Evolutionary conservation across 2,329 filamentous ascomycete genomes (phyloP).

Genomic region (Byssoonygena ceratinophila): DNA sequence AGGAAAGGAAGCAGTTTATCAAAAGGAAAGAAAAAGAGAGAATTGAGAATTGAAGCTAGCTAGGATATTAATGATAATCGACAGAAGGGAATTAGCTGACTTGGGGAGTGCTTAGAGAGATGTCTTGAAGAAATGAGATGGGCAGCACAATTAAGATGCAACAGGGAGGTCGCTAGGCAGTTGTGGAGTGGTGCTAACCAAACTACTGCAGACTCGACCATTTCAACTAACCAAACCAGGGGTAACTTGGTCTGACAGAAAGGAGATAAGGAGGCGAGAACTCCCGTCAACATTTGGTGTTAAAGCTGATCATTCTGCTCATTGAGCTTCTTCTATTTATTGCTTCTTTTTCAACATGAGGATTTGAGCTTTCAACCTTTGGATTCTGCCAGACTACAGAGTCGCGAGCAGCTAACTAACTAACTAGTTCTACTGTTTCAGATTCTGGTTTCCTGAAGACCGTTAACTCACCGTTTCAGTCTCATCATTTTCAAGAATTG

Average conservation of each 20-base stretch:
- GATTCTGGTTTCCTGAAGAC: too few relatives aligned
- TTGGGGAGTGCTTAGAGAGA: background rate
- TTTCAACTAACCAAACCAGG: background rate
- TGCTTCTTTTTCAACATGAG: too few relatives aligned
- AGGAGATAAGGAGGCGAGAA: background rate
- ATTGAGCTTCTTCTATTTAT: too few relatives aligned
- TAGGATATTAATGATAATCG: constrained; percentile 13
- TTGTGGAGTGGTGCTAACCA: background rate
- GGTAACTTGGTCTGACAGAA: too few relatives aligned
- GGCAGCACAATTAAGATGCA: background rate
- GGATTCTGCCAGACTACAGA: too few relatives aligned
- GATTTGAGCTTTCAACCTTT: too few relatives aligned
- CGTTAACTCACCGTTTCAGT: too few relatives aligned
- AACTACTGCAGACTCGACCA: background rate
- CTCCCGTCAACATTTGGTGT: background rate
- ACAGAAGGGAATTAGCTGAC: constrained; percentile 6
- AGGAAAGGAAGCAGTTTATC: background rate
- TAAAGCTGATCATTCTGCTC: too few relatives aligned
- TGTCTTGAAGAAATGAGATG: constrained; percentile 4
- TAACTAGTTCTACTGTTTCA: too few relatives aligned
- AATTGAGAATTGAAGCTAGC: constrained; percentile 15
- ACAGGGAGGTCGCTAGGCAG: background rate
- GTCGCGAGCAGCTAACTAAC: too few relatives aligned
- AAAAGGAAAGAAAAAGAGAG: constrained; percentile 5
- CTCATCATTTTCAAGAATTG: too few relatives aligned